Conservation (phyloP, 2,329 filamentous ascomycete genomes). For the Phoma herbarum region DNA sequence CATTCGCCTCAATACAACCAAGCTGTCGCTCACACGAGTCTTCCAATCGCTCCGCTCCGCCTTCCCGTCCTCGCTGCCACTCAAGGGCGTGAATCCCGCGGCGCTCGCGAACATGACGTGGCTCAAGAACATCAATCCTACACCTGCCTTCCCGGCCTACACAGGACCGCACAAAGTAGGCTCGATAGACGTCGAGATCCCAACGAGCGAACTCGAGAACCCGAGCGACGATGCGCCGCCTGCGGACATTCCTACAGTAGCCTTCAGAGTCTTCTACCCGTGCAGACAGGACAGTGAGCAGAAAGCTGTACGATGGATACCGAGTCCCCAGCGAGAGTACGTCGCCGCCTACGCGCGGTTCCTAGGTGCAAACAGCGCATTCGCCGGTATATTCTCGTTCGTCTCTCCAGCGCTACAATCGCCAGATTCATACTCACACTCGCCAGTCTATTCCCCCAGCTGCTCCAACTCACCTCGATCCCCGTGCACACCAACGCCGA, state of each 20-base stretch:
- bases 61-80: constrained; percentile 24
- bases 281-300: constrained; percentile 50
- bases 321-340: constrained; percentile 76
- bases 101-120: constrained; percentile 48
- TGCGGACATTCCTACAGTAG: constrained; percentile 70
- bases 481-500: constrained; percentile 76
- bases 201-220: constrained; percentile 62
- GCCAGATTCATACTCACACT: neutral
- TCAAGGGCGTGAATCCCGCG: constrained; percentile 6
- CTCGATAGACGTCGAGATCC: constrained; percentile 81
- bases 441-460: constrained; percentile 70
- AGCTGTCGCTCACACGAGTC: constrained; percentile 42
- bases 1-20: constrained; percentile 18
- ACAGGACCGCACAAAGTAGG: constrained; percentile 81
- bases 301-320: constrained; percentile 77
- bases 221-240: constrained; percentile 63
- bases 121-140: constrained; percentile 65
- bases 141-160: constrained; percentile 78
- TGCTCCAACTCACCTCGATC: constrained; percentile 77
- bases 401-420: neutral
- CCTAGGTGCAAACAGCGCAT: constrained; percentile 68
- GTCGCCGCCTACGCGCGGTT: constrained; percentile 80
- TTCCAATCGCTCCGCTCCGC: constrained; percentile 32
- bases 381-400: constrained; percentile 53
- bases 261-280: constrained; percentile 85